These are phyloP conservation scores for Lipomyces chichibuensis DNA, from an alignment of 805 yeast genomes.

Conservation along the genomic window DNA sequence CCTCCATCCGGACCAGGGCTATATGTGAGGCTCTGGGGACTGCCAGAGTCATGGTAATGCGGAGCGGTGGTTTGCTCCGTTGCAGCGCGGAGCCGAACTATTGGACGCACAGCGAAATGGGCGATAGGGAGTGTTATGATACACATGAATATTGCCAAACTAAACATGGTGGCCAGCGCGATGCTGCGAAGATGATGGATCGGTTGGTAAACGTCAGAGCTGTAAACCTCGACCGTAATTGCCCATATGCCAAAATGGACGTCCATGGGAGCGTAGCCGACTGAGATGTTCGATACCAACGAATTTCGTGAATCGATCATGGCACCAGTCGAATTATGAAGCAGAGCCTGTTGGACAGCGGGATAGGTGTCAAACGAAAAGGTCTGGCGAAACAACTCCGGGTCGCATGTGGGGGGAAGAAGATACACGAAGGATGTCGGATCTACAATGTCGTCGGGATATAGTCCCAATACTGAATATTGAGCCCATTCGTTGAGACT, in stretches of 20 bases:
- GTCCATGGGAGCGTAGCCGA: slow-evolving; percentile 58
- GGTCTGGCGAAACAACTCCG: slow-evolving; percentile 23
- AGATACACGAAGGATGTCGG: slow-evolving; percentile 42
- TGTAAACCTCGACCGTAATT: slow-evolving; percentile 69
- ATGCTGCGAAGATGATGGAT: slow-evolving; percentile 63
- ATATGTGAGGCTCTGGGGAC: neutral
- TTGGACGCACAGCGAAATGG: slow-evolving; percentile 82
- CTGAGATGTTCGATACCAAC: slow-evolving; percentile 51
- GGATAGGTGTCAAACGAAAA: slow-evolving; percentile 40
- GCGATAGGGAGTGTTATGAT: slow-evolving; percentile 80
- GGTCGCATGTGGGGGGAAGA: slow-evolving; percentile 23
- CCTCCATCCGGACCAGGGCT: neutral
- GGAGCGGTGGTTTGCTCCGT: slow-evolving; percentile 61
- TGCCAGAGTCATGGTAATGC: slow-evolving; percentile 1
- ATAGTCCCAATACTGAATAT: slow-evolving; percentile 32
- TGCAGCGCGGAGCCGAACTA: slow-evolving; percentile 74
- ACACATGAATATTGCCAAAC: slow-evolving; percentile 73
- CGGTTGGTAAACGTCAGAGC: slow-evolving; percentile 63
- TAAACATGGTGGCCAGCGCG: slow-evolving; percentile 76
- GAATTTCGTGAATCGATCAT: slow-evolving; percentile 47
- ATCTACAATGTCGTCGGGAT: slow-evolving; percentile 35
- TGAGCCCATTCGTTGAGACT: slow-evolving; percentile 31
- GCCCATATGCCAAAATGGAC: slow-evolving; percentile 62
- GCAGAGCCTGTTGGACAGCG: slow-evolving; percentile 45
- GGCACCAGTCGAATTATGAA: slow-evolving; percentile 51